A percentile compares a stretch with the other conserved stretches of the same genome.
These are phyloP conservation scores for Coffea eugenioides DNA, from an alignment of 257 asterid genomes.

Conservation along the genomic window DNA sequence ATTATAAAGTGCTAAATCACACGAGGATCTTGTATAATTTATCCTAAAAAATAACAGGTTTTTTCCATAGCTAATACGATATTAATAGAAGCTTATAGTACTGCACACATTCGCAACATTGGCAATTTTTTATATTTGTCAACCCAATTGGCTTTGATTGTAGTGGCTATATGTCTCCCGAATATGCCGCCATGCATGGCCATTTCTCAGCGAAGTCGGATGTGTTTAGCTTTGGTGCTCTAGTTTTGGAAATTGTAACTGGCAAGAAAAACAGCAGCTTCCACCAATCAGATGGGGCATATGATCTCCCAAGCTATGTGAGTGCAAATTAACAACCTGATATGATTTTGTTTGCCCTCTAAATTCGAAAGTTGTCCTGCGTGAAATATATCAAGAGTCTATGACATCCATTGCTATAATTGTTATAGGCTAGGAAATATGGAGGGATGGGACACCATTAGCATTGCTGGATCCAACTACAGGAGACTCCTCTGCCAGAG, in stretches of 20 bases:
- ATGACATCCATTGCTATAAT: too few relatives aligned
- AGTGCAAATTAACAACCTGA: not conserved
- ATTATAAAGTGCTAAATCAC: too few relatives aligned
- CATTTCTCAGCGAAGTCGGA: slow-evolving; percentile 30
- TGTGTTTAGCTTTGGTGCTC: slow-evolving; percentile 33
- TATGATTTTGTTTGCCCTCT: too few relatives aligned
- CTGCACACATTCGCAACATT: not conserved
- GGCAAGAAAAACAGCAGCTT: slow-evolving; percentile 24
- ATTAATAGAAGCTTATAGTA: too few relatives aligned
- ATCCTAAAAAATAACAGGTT: too few relatives aligned
- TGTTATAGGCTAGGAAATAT: slow-evolving; percentile 26
- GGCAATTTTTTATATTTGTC: not conserved
- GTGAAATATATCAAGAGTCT: too few relatives aligned
- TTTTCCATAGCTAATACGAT: too few relatives aligned
- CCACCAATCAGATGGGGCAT: slow-evolving; percentile 3
- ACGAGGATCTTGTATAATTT: too few relatives aligned
- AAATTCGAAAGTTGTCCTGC: too few relatives aligned
- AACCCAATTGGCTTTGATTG: not conserved
- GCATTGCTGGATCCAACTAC: slow-evolving; percentile 26
- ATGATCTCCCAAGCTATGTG: slow-evolving; percentile 25
- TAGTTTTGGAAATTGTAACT: slow-evolving; percentile 25
- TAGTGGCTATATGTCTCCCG: slow-evolving; percentile 41
- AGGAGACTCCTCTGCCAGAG: not conserved
- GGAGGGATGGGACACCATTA: slow-evolving; percentile 23
- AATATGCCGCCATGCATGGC: slow-evolving; percentile 33